Evolutionary conservation across 2,329 filamentous ascomycete species (phyloP), one percentile per base, ranked within the genome.

Genomic region (Sphaceloma murrayae): DNA sequence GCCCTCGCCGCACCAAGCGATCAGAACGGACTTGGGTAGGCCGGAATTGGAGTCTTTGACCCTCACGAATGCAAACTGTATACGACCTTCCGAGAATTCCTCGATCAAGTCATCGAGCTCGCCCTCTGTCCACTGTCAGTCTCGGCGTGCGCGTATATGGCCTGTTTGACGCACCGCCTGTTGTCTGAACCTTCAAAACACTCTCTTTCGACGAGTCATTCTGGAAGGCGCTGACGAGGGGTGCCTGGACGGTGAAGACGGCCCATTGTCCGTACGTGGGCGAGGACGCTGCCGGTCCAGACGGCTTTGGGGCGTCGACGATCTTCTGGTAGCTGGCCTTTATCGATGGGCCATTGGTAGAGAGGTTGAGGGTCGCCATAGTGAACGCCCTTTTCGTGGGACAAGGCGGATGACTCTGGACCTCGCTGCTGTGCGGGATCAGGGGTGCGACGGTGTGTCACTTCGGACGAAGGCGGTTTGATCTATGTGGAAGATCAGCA

Each of bases 1-100:
- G 55, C 91, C 91, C 59, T 93, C 89, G 53, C 91, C 91, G 63
- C 91, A 98, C 83, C 91, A 98, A 53, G 84, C 88, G 60, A 98
- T 86, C 53, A 98, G 74, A 48, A 94, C 85, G 61, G 80, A 84
- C 70, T 98, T 98, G 39, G 89, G 87, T 11, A 98, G 76, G 16
- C 73, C 70, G 2, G 83, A 85, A 64, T 98, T 98, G 45, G 87
- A 84, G 61, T 98, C 91, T 63, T 88, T 94, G 68, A 98, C 82
- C 67, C 94, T 95, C 57, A 91, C 80, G 58, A 93, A 96, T 19
- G 87, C 91, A 66, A 95, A 98, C 66, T 98, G 91, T 54, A 98
- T 83, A 56, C 87, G 82, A 45, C 91, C 91, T 63, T 98, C 91
- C 53, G 82, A 96, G 66, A 98, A 94, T 52, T 98, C 91, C 54